Conservation (phyloP, 129 eudicot species). For the Logfia minima region DNA sequence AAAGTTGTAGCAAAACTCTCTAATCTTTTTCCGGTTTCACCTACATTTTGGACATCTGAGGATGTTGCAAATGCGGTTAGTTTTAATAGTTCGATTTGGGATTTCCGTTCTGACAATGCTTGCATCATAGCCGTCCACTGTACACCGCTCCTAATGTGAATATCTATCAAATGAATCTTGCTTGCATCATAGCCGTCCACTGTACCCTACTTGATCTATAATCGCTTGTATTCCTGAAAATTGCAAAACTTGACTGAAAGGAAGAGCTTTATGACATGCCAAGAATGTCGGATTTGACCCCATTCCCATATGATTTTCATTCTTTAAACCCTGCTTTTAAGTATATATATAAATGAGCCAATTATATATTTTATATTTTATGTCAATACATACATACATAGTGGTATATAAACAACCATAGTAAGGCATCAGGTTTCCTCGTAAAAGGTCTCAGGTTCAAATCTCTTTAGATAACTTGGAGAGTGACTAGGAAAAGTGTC, state of each 20-base stretch:
- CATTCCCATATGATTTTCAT: slow-evolving; percentile 20
- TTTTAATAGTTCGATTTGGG: slow-evolving; percentile 38
- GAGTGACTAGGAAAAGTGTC: no score
- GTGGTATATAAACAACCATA: not conserved
- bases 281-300: slow-evolving; percentile 39
- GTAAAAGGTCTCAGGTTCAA: no score
- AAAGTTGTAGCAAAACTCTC: slow-evolving; percentile 44
- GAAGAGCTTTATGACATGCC: slow-evolving; percentile 48
- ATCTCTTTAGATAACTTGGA: no score
- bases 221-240: slow-evolving; percentile 55
- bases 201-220: slow-evolving; percentile 43
- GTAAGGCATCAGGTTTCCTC: no score
- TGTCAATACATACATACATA: not conserved
- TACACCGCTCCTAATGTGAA: slow-evolving; percentile 57
- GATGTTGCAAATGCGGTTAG: slow-evolving; percentile 44
- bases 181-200: no score
- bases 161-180: slow-evolving; percentile 60
- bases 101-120: slow-evolving; percentile 38
- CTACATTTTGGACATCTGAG: slow-evolving; percentile 25
- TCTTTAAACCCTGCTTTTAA: slow-evolving; percentile 24
- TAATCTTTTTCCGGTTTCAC: slow-evolving; percentile 50
- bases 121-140: slow-evolving; percentile 59
- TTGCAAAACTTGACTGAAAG: slow-evolving; percentile 56
- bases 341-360: not conserved
- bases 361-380: no score